Evolutionary conservation across 2,329 filamentous ascomycete species (phyloP), one percentile per base, ranked within the genome.

Genomic region (Zymoseptoria brevis): DNA sequence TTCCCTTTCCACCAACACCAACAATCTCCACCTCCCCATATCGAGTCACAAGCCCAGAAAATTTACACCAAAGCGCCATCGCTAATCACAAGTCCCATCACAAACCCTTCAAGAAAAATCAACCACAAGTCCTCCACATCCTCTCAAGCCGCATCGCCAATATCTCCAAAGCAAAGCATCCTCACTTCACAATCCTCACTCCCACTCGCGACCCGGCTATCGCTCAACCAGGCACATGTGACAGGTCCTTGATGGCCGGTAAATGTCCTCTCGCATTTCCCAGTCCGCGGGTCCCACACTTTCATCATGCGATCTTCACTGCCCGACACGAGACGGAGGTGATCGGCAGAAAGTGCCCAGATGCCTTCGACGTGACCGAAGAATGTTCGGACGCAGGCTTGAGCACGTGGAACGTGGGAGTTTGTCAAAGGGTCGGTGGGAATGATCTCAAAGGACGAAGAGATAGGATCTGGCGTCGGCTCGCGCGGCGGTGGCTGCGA

Each of bases 321-420:
- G 0, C 92, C 93, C 19, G 88, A 90, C 13, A 97, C 90, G 16
- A 96, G 85, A 9, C 94, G 85, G 19, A 97, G 78, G 0, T 88
- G 92, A 74, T 97, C 93, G 2, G 89, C 93, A 0, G 89, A 90
- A 2, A 99, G 80, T 5, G 89, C 88, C 94, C 94, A 99, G 19
- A 99, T 88, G 30, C 94, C 94, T 74, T 99, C 94, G 21, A 99
- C 83, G 69, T 99, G 94, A 0, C 94, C 94, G 72, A 97, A 99
- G 79, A 96, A 96, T 30, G 90, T 96, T 62, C 90, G 88, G 35
- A 96, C 81, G 68, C 90, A 96, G 63, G 85, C 84, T 55, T 67
- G 65, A 8, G 69, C 69, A 41, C 70, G 67, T 3, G 71, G 71
- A 4, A 64, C 63, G 56, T 72, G 70, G 6, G 69, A 72, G 58